phyloP scores from a whole-genome alignment of 805 yeast genomes.

The Candida sithepensis region DNA sequence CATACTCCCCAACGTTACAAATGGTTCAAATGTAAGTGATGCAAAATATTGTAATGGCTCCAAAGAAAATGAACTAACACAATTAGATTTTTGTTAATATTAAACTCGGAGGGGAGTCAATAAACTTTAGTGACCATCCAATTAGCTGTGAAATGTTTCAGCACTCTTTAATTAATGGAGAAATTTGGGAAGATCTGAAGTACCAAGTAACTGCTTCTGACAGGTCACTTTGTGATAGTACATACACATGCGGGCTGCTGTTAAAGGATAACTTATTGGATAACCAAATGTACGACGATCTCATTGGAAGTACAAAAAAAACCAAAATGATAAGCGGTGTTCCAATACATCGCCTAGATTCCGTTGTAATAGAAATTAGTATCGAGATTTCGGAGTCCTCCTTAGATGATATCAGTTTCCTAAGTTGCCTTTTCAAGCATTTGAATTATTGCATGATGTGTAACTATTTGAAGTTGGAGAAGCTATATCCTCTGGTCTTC shows the following conservation, averaged over 20 bases:
- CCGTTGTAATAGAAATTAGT: constrained; percentile 6
- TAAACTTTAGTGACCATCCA: constrained; percentile 10
- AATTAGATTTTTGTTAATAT: constrained; percentile 8
- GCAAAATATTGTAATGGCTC: neutral
- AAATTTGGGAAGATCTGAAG: constrained; percentile 12
- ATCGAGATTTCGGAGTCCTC: constrained; percentile 9
- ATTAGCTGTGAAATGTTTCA: constrained; percentile 16
- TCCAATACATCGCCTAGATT: constrained; percentile 7
- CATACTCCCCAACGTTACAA: neutral
- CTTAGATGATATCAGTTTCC: neutral
- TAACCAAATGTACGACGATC: constrained; percentile 14
- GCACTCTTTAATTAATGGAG: constrained; percentile 14
- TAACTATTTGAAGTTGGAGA: constrained; percentile 22
- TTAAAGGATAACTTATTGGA: constrained; percentile 12
- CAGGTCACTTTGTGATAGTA: neutral
- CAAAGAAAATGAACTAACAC: neutral
- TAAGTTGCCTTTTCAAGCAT: constrained; percentile 12
- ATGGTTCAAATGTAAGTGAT: neutral
- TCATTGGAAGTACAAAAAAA: constrained; percentile 7
- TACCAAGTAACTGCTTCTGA: constrained; percentile 5
- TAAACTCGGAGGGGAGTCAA: constrained; percentile 6
- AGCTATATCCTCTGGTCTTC: constrained; percentile 26
- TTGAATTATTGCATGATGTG: constrained; percentile 27
- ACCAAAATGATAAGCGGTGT: constrained; percentile 9
- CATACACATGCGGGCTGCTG: constrained; percentile 6